Base-by-base conservation (phyloP, 345 rosid species). In the Brassica carinata region DNA sequence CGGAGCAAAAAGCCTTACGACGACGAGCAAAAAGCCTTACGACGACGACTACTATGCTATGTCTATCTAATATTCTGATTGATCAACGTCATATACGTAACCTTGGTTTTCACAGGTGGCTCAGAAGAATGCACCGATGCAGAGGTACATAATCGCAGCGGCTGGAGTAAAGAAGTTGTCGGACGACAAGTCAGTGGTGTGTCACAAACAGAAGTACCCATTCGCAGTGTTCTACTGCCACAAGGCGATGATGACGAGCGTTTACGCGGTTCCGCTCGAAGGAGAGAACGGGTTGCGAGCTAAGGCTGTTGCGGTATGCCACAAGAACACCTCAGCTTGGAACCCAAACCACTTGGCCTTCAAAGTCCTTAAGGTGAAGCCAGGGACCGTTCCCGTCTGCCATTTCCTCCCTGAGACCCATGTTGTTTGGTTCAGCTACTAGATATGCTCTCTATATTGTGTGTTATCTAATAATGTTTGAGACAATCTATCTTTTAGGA, bases 171-270 rank as follows among this genome's bases (percentile, higher is more conserved):
- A 82, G 87, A 87, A 83, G 85, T 36, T 88, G 43, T 45, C 78
- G 2, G 84, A 82, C n/a, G 77, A 84, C 34, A 89, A 84, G 30
- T 79, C 87, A 2, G 94, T 89, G 33, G 91, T 86, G 45, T 95
- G 99, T 82, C 98, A 95, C 84, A 93, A 95, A 86, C 88, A 89
- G 79, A 88, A 89, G 70, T 94, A 87, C 63, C 78, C 90, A 23
- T 91, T 90, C 69, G 95, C 97, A 0, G 91, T 93, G 34, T 91
- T 93, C 85, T 91, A 86, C 81, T 93, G 99, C 82, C 98, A 91
- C 82, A 81, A 91, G 75, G 85, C 92, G 0, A 68, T 71, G 73
- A 82, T 75, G 85, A 84, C 96, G 1, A 85, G 82, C 75, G 86
- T 85, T 30, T 91, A 87, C 84, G 53, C 55, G 64, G 91, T 90